Evolutionary conservation across 768 basidiomycete species (phyloP), one percentile per base, ranked within the genome.

Genomic region (Fomitopsis pulvina): DNA sequence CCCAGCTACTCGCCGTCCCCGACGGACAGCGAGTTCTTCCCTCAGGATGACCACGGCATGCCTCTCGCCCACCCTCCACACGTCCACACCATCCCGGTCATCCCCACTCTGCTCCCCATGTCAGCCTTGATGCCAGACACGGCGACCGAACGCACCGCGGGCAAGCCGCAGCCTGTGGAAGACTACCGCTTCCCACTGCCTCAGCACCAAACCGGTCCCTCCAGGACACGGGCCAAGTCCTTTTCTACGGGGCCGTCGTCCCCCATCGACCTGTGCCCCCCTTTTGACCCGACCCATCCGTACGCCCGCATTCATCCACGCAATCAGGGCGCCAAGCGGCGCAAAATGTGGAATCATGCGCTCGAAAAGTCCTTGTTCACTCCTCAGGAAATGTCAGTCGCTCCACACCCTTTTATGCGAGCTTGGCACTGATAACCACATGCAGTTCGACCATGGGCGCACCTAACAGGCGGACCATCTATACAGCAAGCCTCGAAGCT

Each of bases 291-390:
- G 49, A 68, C 75, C 0, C 83, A 85, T 52, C 85, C 85, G 0
- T 87, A 87, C 53, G 81, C 85, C 4, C 79, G 85, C 49, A 73
- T 86, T 9, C 77, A 79, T 54, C 81, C 81, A 3, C 81, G 80
- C 60, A 59, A 62, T 50, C 80, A 80, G 41, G 75, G 75, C 42
- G 71, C 75, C 4, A 87, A 87, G 65, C 78, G 82, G 3, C 75
- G 85, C 16, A 83, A 80, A 60, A 83, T 85, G 14, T 89, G 87
- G 87, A 83, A 82, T 43, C 87, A 87, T 54, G 78, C 80, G 1
- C 76, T 87, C 50, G 87, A 89, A 65, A 87, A 87, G 60, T 71
- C 72, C 12, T 70, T 88, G 22, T 88, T 88, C 64, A 73, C 68
- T 5, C 74, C 83, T 0, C 75, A 77, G 42, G 85, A 89, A 63